These are phyloP conservation scores for Pyrenophora teres DNA, from an alignment of 2,329 filamentous ascomycete genomes.

Conservation along the genomic window DNA sequence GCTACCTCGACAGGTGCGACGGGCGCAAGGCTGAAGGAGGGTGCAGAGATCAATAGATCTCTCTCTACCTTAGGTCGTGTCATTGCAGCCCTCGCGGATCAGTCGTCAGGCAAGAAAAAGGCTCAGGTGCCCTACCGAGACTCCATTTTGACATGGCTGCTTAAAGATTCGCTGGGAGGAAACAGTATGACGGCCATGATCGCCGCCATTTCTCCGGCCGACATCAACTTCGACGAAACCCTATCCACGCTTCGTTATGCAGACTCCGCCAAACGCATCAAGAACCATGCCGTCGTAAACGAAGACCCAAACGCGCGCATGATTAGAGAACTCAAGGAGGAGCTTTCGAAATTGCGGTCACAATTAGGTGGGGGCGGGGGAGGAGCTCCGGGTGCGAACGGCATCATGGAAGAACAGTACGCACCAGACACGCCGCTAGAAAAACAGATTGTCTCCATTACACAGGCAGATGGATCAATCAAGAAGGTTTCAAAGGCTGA, in stretches of 20 bases:
- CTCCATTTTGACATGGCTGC: constrained; percentile 91
- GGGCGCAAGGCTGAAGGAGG: constrained; percentile 91
- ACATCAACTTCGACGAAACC: constrained; percentile 99
- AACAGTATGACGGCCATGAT: constrained; percentile 99
- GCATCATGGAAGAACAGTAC: constrained; percentile 74
- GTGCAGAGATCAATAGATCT: constrained; percentile 97
- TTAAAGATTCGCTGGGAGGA: constrained; percentile 95
- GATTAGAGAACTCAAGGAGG: constrained; percentile 97
- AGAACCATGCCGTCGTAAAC: constrained; percentile 99
- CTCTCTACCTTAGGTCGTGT: constrained; percentile 95
- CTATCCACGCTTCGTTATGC: constrained; percentile 94
- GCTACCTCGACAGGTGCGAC: constrained; percentile 97
- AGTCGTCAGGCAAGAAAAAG: constrained; percentile 81
- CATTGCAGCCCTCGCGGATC: constrained; percentile 91
- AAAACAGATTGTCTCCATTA: constrained; percentile 95
- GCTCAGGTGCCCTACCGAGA: constrained; percentile 94
- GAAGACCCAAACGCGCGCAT: constrained; percentile 98
- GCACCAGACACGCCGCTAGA: constrained; percentile 90
- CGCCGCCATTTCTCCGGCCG: constrained; percentile 94
- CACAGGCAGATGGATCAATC: constrained; percentile 77
- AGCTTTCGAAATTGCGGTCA: constrained; percentile 80
- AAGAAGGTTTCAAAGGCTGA: constrained; percentile 98
- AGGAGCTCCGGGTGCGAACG: constrained; percentile 37
- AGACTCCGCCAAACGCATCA: constrained; percentile 97
- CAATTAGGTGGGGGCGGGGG: constrained; percentile 67